phyloP scores from a whole-genome alignment of 2,329 filamentous ascomycete genomes.

The Pseudogymnoascus sp. region DNA sequence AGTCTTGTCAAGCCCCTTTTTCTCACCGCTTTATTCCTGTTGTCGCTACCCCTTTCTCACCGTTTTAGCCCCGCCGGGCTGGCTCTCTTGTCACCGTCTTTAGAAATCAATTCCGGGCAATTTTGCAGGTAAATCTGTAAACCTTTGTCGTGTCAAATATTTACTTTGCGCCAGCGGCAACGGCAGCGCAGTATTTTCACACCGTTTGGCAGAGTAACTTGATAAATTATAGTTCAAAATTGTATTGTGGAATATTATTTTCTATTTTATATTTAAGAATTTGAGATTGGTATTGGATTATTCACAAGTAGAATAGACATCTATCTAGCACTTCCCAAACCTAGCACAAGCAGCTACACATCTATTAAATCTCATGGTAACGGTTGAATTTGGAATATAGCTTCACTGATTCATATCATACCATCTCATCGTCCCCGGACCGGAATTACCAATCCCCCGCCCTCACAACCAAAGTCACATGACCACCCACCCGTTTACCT shows the following conservation, averaged over 20 bases:
- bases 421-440: not conserved
- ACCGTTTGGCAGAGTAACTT: too few species aligned
- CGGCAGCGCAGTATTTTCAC: too few species aligned
- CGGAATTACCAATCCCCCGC: not conserved
- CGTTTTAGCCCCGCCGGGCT: too few species aligned
- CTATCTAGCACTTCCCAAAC: not conserved
- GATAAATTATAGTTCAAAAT: too few species aligned
- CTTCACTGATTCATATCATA: not conserved
- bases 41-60: not conserved
- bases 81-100: too few species aligned
- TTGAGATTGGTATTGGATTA: not conserved
- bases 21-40: not conserved
- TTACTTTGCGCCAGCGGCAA: too few species aligned
- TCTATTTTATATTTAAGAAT: not conserved
- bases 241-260: not conserved
- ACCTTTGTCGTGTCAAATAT: too few species aligned
- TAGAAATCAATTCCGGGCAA: too few species aligned
- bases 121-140: too few species aligned
- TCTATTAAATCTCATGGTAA: not conserved
- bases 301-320: not conserved
- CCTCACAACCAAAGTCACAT: not conserved
- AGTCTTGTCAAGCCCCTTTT: not conserved
- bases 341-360: not conserved
- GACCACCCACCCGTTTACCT: not conserved
- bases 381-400: not conserved